Percentiles rank a stretch among this genome's conserved stretches.
phyloP scores from a whole-genome alignment of 2,329 filamentous ascomycete species.

The Orbilia blumenaviensis region DNA sequence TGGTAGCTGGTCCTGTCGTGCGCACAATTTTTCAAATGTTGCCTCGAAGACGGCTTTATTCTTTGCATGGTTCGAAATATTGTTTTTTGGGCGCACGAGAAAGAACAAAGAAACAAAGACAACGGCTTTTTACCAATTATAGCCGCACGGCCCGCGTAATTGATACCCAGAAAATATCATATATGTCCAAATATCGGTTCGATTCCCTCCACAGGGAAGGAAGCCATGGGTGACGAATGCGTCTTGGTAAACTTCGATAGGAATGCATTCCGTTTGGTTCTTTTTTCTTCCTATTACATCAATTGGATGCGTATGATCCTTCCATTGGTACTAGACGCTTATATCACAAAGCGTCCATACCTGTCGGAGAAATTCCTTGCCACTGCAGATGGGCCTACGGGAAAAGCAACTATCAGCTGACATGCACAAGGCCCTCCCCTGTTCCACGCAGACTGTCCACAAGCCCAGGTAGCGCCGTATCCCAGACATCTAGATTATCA shows the following conservation, averaged over 20 bases:
- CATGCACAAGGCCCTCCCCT: conserved; percentile 39
- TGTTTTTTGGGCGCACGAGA: conserved; percentile 52
- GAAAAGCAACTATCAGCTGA: conserved; percentile 55
- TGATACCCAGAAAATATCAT: conserved; percentile 51
- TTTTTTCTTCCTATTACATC: conserved; percentile 31
- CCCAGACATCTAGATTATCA: conserved; percentile 41
- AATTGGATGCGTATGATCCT: conserved; percentile 29
- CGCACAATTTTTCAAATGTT: conserved; percentile 49
- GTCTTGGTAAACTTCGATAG: conserved; percentile 48
- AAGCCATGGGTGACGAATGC: conserved; percentile 48
- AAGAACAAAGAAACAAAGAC: conserved; percentile 15
- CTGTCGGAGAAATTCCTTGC: conserved; percentile 50
- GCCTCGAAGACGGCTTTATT: conserved; percentile 53
- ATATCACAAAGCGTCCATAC: conserved; percentile 48
- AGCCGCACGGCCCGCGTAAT: conserved; percentile 40
- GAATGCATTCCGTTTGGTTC: conserved; percentile 45
- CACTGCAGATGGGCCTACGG: conserved; percentile 7
- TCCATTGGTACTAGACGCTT: conserved; percentile 36
- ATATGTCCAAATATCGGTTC: conserved; percentile 48
- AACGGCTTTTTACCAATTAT: conserved; percentile 40
- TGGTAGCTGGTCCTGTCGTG: conserved; percentile 51
- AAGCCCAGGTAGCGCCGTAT: conserved; percentile 53
- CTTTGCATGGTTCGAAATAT: conserved; percentile 52
- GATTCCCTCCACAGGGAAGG: conserved; percentile 46
- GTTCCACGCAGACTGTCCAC: conserved; percentile 34